Evolutionary conservation across 768 basidiomycete species (phyloP).

Genomic region (Lentinula sp.): DNA sequence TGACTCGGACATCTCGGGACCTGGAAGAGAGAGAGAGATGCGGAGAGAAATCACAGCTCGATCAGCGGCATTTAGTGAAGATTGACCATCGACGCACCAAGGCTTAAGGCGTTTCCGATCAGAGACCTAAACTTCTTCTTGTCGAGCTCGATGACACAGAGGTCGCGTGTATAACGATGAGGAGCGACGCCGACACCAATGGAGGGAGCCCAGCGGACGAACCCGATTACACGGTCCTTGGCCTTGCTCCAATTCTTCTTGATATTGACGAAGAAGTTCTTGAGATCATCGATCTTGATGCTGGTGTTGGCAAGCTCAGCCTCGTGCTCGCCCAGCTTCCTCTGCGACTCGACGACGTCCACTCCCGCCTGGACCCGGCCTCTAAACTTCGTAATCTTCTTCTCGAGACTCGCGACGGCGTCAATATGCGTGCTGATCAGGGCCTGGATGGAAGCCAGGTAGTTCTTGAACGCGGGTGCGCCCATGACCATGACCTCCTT

Average conservation of each 20-base stretch:
- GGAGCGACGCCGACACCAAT: constrained; percentile 15
- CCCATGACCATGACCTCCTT: constrained; percentile 30
- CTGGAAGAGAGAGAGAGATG: constrained; percentile 13
- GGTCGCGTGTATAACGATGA: constrained; percentile 22
- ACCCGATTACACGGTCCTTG: constrained; percentile 29
- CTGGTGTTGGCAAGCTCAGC: constrained; percentile 13
- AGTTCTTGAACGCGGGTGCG: constrained; percentile 19
- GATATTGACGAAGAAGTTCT: constrained; percentile 22
- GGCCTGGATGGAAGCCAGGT: constrained; percentile 23
- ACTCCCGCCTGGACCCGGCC: constrained; percentile 9
- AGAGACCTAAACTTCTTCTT: constrained; percentile 23
- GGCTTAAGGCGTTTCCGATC: constrained; percentile 25
- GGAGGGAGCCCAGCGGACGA: constrained; percentile 31
- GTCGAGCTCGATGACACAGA: constrained; percentile 29
- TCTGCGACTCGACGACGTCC: constrained; percentile 9
- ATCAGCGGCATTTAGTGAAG: constrained; percentile 16
- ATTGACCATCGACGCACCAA: constrained; percentile 25
- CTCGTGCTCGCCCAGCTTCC: constrained; percentile 13
- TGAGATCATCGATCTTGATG: constrained; percentile 21
- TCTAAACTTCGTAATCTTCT: neutral
- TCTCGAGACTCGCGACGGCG: constrained; percentile 14
- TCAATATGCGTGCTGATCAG: constrained; percentile 9
- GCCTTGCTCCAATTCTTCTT: constrained; percentile 25
- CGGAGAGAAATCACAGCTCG: constrained; percentile 11
- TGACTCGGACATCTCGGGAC: constrained; percentile 15